Base-by-base conservation (phyloP, 192 early-diverging fungal species). In the Rhizoclosmatium sp. region DNA sequence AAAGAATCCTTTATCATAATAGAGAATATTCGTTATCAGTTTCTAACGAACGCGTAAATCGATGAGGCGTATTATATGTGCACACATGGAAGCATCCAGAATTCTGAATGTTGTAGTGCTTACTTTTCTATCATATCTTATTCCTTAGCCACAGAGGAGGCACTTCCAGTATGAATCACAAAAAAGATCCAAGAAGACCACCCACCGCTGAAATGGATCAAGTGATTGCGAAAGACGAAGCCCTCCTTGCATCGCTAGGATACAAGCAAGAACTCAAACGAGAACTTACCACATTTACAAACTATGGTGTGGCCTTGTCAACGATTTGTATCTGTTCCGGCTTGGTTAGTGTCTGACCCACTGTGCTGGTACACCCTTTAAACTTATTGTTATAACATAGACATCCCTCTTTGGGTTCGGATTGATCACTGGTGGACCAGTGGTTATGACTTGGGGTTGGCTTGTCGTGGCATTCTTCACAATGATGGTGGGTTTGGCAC, bases 231-330 rank as follows among this genome's bases (percentile, higher is more conserved):
- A 7, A 54, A 54, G 84, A 85, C 42, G 76, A 80, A 54, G 76
- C 62, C 4, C 47, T 66, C 45, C 79, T 85, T 45, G 69, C 59
- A 40, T 70, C 76, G 42, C 80, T 86, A 10, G 85, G 85, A 4
- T 86, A 86, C 78, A 80, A 79, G 54, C 85, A 86, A 73, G 83
- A 80, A 69, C 49, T 85, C 23, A 71, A 82, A 62, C 71, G 81
- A 47, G 79, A 80, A 45, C 75, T 77, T 14, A 61, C 83, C 47
- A 49, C 76, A 3, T 82, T 84, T 48, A 78, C 68, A n/a, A 83
- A 77, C 71, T 82, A 82, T 61, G 78, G 75, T 3, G 46, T 81
- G 2, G 48, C 81, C 3, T 74, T 86, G 46, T 79, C 83, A 14
- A 65, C 65, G 44, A 76, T 85, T 12, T 79, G 81, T 47, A 76